Percentiles rank a stretch among this genome's conserved stretches.
These are phyloP conservation scores for Alternaria incomplexa DNA, from an alignment of 2,329 filamentous ascomycete genomes.

Conservation along the genomic window DNA sequence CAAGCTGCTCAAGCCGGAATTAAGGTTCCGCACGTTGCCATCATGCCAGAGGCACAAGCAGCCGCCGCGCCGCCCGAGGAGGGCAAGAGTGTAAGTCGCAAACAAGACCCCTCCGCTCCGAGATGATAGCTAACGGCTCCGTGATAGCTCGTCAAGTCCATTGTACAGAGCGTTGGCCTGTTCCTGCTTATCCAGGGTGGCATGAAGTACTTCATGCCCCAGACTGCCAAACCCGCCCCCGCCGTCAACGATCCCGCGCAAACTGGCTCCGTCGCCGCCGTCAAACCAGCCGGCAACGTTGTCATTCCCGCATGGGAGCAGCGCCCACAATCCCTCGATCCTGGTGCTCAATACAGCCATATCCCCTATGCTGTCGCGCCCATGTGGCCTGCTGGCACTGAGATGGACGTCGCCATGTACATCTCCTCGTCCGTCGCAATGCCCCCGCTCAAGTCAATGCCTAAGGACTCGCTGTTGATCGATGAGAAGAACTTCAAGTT, in stretches of 20 bases:
- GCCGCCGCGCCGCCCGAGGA: slow-evolving; percentile 18
- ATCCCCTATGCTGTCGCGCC: slow-evolving; percentile 78
- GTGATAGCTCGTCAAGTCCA: slow-evolving; percentile 43
- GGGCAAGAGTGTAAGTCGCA: slow-evolving; percentile 34
- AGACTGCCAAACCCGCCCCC: slow-evolving; percentile 14
- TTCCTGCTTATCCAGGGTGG: slow-evolving; percentile 66
- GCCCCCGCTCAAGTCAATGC: slow-evolving; percentile 68
- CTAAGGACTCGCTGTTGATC: slow-evolving; percentile 73
- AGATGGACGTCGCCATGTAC: slow-evolving; percentile 83
- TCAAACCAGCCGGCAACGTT: slow-evolving; percentile 31
- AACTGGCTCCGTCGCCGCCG: slow-evolving; percentile 21
- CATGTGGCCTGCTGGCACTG: slow-evolving; percentile 82
- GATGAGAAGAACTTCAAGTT: slow-evolving; percentile 81
- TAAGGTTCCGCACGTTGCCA: slow-evolving; percentile 17
- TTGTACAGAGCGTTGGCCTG: slow-evolving; percentile 63
- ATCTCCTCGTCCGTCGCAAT: slow-evolving; percentile 77
- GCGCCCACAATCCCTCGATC: slow-evolving; percentile 54
- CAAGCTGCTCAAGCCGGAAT: slow-evolving; percentile 14
- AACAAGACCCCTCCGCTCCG: neutral
- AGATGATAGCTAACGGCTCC: slow-evolving; percentile 19
- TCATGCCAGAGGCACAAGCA: slow-evolving; percentile 40
- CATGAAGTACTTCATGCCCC: slow-evolving; percentile 61
- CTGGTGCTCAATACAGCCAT: slow-evolving; percentile 63
- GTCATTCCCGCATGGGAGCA: slow-evolving; percentile 46
- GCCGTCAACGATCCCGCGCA: slow-evolving; percentile 26